These are phyloP conservation scores for Wickerhamiella hasegawae DNA, from an alignment of 805 yeast genomes.

Conservation along the genomic window DNA sequence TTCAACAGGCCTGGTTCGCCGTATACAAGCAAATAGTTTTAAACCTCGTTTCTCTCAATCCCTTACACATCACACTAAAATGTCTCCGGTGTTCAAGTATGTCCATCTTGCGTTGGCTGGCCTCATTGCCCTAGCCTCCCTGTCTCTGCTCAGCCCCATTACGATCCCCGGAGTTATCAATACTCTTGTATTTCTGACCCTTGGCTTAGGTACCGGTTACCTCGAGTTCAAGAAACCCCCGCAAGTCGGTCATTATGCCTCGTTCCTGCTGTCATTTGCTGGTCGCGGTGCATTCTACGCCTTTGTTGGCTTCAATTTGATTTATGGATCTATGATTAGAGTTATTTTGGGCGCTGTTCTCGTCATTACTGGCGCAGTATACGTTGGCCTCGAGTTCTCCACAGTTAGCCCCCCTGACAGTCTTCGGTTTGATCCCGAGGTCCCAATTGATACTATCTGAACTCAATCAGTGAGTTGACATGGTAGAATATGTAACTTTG, in stretches of 20 bases:
- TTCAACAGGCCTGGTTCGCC: too few species aligned
- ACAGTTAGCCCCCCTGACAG: constrained; percentile 62
- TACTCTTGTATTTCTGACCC: constrained; percentile 19
- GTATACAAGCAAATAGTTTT: too few species aligned
- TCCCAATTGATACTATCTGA: too few species aligned
- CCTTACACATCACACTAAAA: too few species aligned
- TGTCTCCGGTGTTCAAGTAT: too few species aligned
- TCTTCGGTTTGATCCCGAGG: too few species aligned
- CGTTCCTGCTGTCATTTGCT: constrained; percentile 44
- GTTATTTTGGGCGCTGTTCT: constrained; percentile 40
- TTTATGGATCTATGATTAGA: constrained; percentile 40
- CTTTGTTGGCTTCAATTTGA: constrained; percentile 32
- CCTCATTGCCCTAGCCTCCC: constrained; percentile 2
- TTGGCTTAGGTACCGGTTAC: constrained; percentile 13
- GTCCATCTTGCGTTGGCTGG: constrained; percentile 4
- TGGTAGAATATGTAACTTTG: too few species aligned
- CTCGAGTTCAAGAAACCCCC: constrained; percentile 36
- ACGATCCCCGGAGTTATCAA: constrained; percentile 1
- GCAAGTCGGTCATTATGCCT: constrained; percentile 31
- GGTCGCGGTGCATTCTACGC: constrained; percentile 56
- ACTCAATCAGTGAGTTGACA: too few species aligned
- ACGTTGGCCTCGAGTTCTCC: constrained; percentile 52
- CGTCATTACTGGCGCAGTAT: constrained; percentile 44
- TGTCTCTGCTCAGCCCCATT: constrained; percentile 1
- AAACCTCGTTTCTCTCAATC: too few species aligned